phyloP scores from a whole-genome alignment of 1,284 basidiomycete genomes.

The Cystobasidium pallidum region DNA sequence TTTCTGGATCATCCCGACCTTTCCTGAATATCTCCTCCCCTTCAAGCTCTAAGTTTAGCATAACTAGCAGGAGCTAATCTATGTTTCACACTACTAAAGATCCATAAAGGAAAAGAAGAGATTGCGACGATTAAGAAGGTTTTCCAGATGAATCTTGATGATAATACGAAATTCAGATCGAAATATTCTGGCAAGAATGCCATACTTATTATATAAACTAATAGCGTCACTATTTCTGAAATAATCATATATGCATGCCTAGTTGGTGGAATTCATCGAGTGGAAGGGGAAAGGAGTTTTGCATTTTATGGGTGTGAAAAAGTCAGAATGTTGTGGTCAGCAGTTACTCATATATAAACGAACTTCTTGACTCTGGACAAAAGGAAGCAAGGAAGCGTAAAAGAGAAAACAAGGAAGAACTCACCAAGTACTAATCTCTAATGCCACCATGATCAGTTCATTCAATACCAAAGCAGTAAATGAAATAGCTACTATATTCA shows the following conservation, averaged over 20 bases:
- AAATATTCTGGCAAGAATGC: conserved; percentile 95
- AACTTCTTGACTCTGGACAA: too few species aligned
- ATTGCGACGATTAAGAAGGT: conserved; percentile 92
- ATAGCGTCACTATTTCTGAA: conserved; percentile 83
- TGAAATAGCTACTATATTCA: conserved; percentile 97
- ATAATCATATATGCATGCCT: conserved; percentile 97
- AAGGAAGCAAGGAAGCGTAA: neutral
- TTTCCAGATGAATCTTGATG: conserved; percentile 89
- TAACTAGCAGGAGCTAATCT: conserved; percentile 90
- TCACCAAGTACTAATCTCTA: conserved; percentile 96
- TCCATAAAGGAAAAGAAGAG: conserved; percentile 82
- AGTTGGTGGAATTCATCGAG: too few species aligned
- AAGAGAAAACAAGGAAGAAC: conserved; percentile 46
- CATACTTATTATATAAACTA: conserved; percentile 89
- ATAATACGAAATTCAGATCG: conserved; percentile 91
- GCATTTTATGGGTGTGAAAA: too few species aligned
- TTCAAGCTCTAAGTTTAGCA: conserved; percentile 64
- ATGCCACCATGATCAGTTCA: conserved; percentile 95
- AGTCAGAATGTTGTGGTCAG: too few species aligned
- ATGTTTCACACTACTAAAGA: conserved; percentile 84
- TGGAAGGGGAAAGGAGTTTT: too few species aligned
- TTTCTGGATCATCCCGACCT: neutral
- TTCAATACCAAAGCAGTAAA: conserved; percentile 96
- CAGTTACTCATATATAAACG: too few species aligned
- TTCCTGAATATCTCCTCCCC: too few species aligned